Conservation (phyloP, 2,329 filamentous ascomycete genomes). For the Colletotrichum sojae region DNA sequence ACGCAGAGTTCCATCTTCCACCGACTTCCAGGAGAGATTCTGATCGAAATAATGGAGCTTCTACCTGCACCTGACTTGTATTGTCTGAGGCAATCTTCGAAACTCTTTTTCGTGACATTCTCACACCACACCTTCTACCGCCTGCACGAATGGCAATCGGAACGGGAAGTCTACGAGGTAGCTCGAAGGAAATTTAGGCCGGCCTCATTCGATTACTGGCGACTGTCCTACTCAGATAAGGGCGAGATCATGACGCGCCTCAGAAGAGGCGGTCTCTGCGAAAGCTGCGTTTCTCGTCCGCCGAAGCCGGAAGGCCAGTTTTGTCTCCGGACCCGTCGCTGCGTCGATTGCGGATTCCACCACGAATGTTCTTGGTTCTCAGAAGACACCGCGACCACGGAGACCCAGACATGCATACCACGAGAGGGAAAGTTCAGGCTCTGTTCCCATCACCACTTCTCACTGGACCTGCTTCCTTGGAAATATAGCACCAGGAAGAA, state of each 20-base stretch:
- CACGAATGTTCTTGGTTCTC: not conserved
- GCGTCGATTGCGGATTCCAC: not conserved
- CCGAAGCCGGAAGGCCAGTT: not conserved
- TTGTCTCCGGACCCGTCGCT: not conserved
- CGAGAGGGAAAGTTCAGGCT: conserved; percentile 5
- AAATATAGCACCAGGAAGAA: not conserved
- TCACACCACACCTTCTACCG: not conserved
- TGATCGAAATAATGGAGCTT: not conserved
- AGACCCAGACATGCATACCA: not conserved
- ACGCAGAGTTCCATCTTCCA: not conserved
- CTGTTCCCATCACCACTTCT: not conserved
- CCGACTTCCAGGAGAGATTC: not conserved
- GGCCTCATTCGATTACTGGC: not conserved
- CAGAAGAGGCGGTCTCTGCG: not conserved
- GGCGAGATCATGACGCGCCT: not conserved
- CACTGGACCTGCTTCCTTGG: not conserved
- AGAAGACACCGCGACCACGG: not conserved
- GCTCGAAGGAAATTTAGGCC: too few species aligned
- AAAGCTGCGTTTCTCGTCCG: not conserved
- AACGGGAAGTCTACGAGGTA: too few species aligned
- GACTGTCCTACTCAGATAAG: not conserved
- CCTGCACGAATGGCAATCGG: too few species aligned
- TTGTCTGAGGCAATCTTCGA: conserved; percentile 1
- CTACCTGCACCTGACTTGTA: not conserved
- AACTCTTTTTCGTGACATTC: not conserved